Base-by-base conservation (phyloP, 2,329 filamentous ascomycete genomes). In the Botryotinia convoluta region DNA sequence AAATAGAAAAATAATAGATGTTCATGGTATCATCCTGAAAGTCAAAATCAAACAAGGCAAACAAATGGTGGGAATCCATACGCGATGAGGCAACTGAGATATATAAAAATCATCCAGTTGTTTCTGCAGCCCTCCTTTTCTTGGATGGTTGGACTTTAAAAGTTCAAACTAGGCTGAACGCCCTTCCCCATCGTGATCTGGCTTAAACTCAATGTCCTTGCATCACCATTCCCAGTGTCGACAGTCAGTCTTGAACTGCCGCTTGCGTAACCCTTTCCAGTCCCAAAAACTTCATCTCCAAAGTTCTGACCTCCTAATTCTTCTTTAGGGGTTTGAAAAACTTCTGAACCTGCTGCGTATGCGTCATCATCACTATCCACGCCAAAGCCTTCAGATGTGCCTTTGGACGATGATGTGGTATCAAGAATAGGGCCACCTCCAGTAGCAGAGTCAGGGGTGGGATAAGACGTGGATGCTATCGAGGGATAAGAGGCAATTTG, bases 161-260 rank as follows among this genome's bases (percentile, higher is more conserved):
- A 76, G 60, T 75, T 77, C 72, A 77, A 54, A 69, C 73, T 73
- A 62, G 69, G 75, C 60, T 76, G 75, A 32, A 72, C 54, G 8
- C 74, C 74, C 76, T 37, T 72, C 22, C 63, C 63, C 37, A 87
- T 82, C 1, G 88, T 90, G 77, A 91, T 80, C 78, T 89, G 88
- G 74, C 88, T 88, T 18, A 92, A 83, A 42, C 88, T 92, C 78
- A 93, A 85, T 61, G 89, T 91, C 76, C 88, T 87, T 35, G 88
- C 88, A 1, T 90, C 88, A 79, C 84, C 88, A 75, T 87, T 86
- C 69, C 89, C 88, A 79, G 84, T 88, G 75, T 87, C 86, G 70
- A 32, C 45, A 26, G n/a, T 60, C 48, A n/a, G 29, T 29, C 62
- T 42, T 20, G 10, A 42, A 48, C 64, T 62, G 4, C 69, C 57